phyloP scores from a whole-genome alignment of 495 filamentous ascomycete species.

The Platismatia glauca region DNA sequence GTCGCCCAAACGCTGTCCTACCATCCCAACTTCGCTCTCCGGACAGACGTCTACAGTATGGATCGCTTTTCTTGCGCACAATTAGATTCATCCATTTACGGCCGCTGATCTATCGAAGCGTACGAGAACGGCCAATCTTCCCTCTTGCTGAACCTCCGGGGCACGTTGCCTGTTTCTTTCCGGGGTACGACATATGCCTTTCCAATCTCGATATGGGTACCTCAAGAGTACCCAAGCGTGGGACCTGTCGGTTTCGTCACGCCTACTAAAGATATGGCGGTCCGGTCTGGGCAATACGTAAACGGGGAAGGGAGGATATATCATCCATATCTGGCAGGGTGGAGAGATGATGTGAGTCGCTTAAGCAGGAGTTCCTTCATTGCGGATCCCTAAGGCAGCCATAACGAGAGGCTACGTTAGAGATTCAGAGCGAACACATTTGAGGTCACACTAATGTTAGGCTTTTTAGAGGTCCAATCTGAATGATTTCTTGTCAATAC shows the following conservation, averaged over 20 bases:
- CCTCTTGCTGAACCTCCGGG: conserved; percentile 76
- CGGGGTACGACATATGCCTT: conserved; percentile 86
- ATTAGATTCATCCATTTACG: neutral
- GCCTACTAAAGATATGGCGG: conserved; percentile 78
- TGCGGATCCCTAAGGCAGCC: neutral
- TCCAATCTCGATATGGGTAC: conserved; percentile 90
- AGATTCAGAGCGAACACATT: neutral
- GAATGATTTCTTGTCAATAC: conserved; percentile 67
- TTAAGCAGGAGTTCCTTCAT: neutral
- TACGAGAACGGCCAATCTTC: conserved; percentile 83
- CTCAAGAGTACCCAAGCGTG: conserved; percentile 80
- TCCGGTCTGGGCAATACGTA: conserved; percentile 88
- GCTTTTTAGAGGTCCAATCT: conserved; percentile 70
- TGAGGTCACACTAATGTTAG: conserved; percentile 20
- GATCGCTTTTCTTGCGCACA: neutral
- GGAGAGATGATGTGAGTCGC: conserved; percentile 74
- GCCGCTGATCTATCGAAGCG: conserved; percentile 41
- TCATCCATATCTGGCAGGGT: conserved; percentile 88
- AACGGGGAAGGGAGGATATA: conserved; percentile 90
- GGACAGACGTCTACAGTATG: conserved; percentile 94
- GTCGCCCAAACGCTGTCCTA: conserved; percentile 72
- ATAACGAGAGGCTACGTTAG: neutral
- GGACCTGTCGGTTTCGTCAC: conserved; percentile 81
- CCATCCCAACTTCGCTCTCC: conserved; percentile 76
- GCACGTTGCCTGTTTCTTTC: conserved; percentile 80